phyloP scores from a whole-genome alignment of 2,329 filamentous ascomycete species.

The Ophiostoma angusticollis region DNA sequence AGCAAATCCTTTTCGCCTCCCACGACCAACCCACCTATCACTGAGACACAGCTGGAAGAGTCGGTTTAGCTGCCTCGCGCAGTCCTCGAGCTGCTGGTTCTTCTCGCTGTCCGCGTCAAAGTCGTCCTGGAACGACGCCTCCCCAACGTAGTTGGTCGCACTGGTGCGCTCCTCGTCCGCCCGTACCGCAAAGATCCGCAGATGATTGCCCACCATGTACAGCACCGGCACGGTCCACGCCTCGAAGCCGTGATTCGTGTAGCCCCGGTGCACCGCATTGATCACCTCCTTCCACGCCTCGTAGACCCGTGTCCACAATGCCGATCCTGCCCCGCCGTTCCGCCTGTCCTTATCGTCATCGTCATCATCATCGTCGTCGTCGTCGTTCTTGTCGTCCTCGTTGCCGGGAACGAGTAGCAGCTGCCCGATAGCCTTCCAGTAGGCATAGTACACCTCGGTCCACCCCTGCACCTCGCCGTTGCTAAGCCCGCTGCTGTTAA shows the following conservation, averaged over 20 bases:
- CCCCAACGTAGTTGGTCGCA: conserved; percentile 25
- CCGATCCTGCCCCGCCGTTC: too few relatives aligned
- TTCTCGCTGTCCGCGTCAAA: conserved; percentile 63
- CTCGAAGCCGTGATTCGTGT: conserved; percentile 61
- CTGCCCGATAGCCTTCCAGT: conserved; percentile 71
- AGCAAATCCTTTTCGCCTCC: too few relatives aligned
- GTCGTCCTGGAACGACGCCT: conserved; percentile 59
- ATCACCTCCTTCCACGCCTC: conserved; percentile 79
- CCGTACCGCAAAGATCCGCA: conserved; percentile 79
- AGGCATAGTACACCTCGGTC: conserved; percentile 71
- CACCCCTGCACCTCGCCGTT: conserved; percentile 65
- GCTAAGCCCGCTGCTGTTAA: conserved; percentile 43
- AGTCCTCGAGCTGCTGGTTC: conserved; percentile 79
- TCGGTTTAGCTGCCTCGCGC: conserved; percentile 77
- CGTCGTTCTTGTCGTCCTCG: background rate
- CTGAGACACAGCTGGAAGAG: conserved; percentile 85
- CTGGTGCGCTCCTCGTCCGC: conserved; percentile 59
- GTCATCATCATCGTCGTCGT: background rate
- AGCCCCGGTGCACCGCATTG: conserved; percentile 65
- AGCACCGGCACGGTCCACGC: conserved; percentile 89
- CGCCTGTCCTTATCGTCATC: too few relatives aligned
- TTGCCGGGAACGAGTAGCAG: conserved; percentile 52
- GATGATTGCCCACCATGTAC: conserved; percentile 74
- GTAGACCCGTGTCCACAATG: conserved; percentile 75
- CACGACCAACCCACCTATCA: too few relatives aligned